Conservation (phyloP, 2,329 filamentous ascomycete species). For the Ophiostoma sp. region DNA sequence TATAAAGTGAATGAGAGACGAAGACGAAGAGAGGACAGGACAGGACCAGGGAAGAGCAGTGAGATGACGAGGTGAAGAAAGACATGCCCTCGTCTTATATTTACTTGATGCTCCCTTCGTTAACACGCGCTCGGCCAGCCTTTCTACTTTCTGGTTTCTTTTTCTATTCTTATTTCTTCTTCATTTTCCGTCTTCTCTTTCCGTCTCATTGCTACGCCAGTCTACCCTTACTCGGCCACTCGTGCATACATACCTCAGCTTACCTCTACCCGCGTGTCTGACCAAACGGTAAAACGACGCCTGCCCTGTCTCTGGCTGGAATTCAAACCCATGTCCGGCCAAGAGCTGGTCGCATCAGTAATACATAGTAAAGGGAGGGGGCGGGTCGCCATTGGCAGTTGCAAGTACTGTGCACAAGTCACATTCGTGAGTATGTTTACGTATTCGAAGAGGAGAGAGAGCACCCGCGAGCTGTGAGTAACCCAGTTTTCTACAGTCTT, state of each 20-base stretch:
- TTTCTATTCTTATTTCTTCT: slow-evolving; percentile 9
- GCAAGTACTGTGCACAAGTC: slow-evolving; percentile 4
- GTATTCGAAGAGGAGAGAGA: background rate
- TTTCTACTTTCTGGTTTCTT: slow-evolving; percentile 11
- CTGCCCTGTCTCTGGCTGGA: slow-evolving; percentile 14
- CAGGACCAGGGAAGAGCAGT: background rate
- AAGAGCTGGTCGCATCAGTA: background rate
- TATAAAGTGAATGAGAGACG: background rate
- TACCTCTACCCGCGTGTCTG: background rate
- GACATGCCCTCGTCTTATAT: slow-evolving; percentile 2
- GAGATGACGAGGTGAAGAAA: background rate
- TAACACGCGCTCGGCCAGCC: background rate
- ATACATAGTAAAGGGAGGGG: background rate
- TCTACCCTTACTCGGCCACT: background rate
- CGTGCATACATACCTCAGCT: background rate
- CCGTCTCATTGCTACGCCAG: background rate
- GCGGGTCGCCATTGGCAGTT: background rate
- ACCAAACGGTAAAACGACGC: background rate
- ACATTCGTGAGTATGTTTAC: background rate
- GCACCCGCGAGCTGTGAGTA: background rate
- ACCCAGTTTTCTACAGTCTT: background rate
- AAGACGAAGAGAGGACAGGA: background rate
- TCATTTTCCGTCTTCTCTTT: background rate
- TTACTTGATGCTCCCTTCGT: background rate
- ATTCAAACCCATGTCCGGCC: slow-evolving; percentile 11